A percentile compares a stretch with the other conserved stretches of the same genome.
Evolutionary conservation across 2,329 filamentous ascomycete genomes (phyloP).

Genomic region (Arthroderma sp.): DNA sequence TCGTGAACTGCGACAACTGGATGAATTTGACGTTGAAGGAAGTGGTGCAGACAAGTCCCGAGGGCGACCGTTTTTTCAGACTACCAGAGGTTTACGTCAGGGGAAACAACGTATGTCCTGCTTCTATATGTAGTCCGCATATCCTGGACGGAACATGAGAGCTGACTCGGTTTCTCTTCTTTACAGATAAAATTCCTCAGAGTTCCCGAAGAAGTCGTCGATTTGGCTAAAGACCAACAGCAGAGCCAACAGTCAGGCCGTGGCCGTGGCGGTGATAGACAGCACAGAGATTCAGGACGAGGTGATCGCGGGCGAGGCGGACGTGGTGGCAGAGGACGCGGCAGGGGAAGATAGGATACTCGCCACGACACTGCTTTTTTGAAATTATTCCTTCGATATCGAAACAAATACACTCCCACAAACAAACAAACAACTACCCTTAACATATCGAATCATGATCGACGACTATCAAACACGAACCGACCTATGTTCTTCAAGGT

Average conservation of each 20-base stretch:
- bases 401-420: neutral
- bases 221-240: constrained; percentile 85
- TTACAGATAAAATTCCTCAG: constrained; percentile 91
- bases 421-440: neutral
- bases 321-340: constrained; percentile 34
- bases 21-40: constrained; percentile 98
- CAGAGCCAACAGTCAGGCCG: constrained; percentile 49
- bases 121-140: neutral
- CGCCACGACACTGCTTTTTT: neutral
- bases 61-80: constrained; percentile 86
- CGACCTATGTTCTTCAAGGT: neutral
- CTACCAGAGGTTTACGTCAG: constrained; percentile 91
- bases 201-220: constrained; percentile 93
- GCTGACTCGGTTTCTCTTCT: neutral
- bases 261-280: constrained; percentile 28
- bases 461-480: neutral
- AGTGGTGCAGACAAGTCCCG: constrained; percentile 89
- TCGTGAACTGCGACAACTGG: constrained; percentile 97
- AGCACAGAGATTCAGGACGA: constrained; percentile 27
- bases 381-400: neutral
- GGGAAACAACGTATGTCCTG: constrained; percentile 73
- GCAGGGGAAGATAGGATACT: constrained; percentile 21
- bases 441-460: neutral
- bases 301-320: constrained; percentile 30
- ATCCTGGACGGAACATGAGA: neutral